Evolutionary conservation across 306 rosid species (phyloP), one percentile per base, ranked within the genome.

Genomic region (Vicia villosa): DNA sequence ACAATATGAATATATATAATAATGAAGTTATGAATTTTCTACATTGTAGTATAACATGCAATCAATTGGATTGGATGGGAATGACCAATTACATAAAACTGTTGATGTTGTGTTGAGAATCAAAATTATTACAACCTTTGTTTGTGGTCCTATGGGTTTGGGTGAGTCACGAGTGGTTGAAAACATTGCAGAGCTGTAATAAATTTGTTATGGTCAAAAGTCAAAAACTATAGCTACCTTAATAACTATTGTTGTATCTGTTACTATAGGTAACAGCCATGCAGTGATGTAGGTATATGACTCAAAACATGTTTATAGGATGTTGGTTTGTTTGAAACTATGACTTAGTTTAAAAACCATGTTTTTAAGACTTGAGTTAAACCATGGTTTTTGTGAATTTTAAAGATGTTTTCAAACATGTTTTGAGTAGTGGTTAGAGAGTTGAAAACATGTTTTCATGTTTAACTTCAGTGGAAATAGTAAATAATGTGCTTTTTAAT

Each of bases 181-280:
- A 66, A 68, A 36, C 26, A 43, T 55, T 42, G 65, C 54, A 75
- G 74, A 63, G 67, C 13, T 70, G 70, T 70, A 32, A 61, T 75
- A 38, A 61, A 68, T 69, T 84, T 75, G 63, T 59, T 13, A 14
- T 36, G 84, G 86, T 80, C 79, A 82, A 67, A 79, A 73, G 87
- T 82, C 89, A 84, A 62, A 67, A 62, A 34, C 38, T 34, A 24
- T 24, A 34, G 38, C 63, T 34, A 40, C 7, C 54, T 77, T 8
- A 63, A 70, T 70, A 55, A 24, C 77, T 47, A 60, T 51, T 52
- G 20, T 26, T 11, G 57, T 66, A 66, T 72, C 70, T 72, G 60
- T 60, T 66, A 52, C 61, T 22, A 34, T 36, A 40, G 51, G 51
- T 58, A 46, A 66, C 63, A 37, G 63, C 52, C 61, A 34, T 65